Evolutionary conservation across 2,329 filamentous ascomycete species (phyloP).

Genomic region (Arthrobotrys pseudoclavata): DNA sequence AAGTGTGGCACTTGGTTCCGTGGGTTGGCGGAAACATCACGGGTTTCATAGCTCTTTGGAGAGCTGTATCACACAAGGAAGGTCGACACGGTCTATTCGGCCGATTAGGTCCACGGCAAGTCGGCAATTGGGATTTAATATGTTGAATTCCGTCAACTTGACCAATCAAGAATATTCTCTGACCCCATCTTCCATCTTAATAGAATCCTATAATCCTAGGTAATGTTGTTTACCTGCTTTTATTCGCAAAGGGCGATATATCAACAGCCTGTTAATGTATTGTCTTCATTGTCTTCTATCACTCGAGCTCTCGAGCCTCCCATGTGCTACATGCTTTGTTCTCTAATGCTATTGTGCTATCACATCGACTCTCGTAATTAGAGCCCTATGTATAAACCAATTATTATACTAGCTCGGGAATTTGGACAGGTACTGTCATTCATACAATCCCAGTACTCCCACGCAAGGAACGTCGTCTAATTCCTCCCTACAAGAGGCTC

Average conservation of each 20-base stretch:
- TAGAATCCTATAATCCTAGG: background rate
- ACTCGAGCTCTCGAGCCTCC: background rate
- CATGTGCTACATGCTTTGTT: background rate
- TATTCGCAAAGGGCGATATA: slow-evolving; percentile 14
- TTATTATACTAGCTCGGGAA: background rate
- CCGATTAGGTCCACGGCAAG: slow-evolving; percentile 14
- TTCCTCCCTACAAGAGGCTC: slow-evolving; percentile 35
- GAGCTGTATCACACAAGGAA: slow-evolving; percentile 20
- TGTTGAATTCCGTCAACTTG: background rate
- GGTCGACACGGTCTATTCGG: slow-evolving; percentile 29
- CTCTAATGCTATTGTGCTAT: background rate
- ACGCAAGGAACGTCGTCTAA: background rate
- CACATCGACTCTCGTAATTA: too few species aligned
- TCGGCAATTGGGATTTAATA: background rate
- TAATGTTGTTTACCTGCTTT: background rate
- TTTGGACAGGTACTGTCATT: too few species aligned
- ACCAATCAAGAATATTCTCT: background rate
- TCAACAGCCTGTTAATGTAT: slow-evolving; percentile 1
- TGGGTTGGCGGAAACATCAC: slow-evolving; percentile 30
- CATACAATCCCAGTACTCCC: background rate
- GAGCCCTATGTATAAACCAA: background rate
- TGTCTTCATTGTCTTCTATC: background rate
- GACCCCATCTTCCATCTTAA: background rate
- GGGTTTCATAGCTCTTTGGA: slow-evolving; percentile 33
- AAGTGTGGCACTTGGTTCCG: slow-evolving; percentile 25